Evolutionary conservation across 805 yeast genomes (phyloP).

Genomic region (Spathaspora passalidarum): DNA sequence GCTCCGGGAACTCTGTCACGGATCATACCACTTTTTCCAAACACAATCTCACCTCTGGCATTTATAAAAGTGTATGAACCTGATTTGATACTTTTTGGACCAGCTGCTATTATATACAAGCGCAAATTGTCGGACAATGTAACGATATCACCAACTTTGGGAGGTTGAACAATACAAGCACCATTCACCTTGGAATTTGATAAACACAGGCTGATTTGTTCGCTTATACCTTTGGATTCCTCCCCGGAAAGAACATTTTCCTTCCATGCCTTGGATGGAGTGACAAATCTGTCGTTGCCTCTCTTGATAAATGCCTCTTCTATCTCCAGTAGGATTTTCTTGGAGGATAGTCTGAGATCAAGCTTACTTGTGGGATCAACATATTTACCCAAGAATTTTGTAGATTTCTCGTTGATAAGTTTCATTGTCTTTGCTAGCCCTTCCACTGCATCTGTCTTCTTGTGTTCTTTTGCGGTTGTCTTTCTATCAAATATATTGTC

Average conservation of each 20-base stretch:
- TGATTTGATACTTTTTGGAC: conserved; percentile 49
- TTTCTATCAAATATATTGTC: not conserved
- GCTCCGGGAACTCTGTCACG: conserved; percentile 54
- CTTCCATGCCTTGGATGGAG: conserved; percentile 20
- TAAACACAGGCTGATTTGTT: not conserved
- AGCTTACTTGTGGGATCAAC: not conserved
- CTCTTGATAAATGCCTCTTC: not conserved
- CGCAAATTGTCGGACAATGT: conserved; percentile 46
- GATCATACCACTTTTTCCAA: conserved; percentile 43
- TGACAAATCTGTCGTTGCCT: conserved; percentile 13
- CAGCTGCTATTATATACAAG: conserved; percentile 51
- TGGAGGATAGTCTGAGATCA: not conserved
- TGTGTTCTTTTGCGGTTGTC: not conserved
- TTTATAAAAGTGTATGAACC: conserved; percentile 57
- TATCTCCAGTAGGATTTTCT: not conserved
- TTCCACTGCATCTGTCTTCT: not conserved
- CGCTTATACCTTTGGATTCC: not conserved
- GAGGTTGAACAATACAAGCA: conserved; percentile 12
- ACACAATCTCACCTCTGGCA: conserved; percentile 54
- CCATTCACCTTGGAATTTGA: not conserved
- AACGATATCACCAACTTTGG: conserved; percentile 63
- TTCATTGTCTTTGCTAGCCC: not conserved
- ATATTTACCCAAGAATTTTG: not conserved
- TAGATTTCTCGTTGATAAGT: not conserved
- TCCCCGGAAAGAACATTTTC: not conserved